Evolutionary conservation across 2,329 filamentous ascomycete genomes (phyloP), one percentile per base, ranked within the genome.

Genomic region (Phialophora tarda): DNA sequence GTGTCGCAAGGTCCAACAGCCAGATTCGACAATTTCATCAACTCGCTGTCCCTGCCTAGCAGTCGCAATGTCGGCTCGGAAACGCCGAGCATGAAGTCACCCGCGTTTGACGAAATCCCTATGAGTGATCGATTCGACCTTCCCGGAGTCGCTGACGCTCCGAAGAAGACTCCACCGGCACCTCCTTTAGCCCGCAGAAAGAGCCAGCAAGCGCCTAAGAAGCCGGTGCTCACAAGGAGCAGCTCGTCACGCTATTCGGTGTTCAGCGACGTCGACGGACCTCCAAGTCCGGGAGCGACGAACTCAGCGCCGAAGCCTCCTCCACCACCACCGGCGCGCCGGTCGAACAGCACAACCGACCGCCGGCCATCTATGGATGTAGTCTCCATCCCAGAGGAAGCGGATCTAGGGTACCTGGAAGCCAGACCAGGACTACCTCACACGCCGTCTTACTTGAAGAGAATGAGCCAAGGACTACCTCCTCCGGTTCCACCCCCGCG

Each of bases 241-340:
- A 76, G 41, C 70, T 72, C 53, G 56, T 73, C 64, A 73, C 77
- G 68, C 68, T 77, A 69, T 73, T 77, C 64, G 64, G 59, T 67
- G 14, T 24, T 64, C 48, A 60, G 66, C 60, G 50, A 71, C 58
- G 51, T 57, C 28, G 62, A 72, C 63, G 67, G 60, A 21, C 67
- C 66, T 34, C 44, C 63, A 38, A 82, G 82, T 48, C 76, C 78
- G 59, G 58, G 73, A 30, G 11, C 41, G 41, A 28, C 38, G 11
- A 67, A 72, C 74, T 23, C 70, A 65, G 24, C 73, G 74, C 55
- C 71, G 71, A 38, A 79, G 76, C 77, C 62, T 12, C 74, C 69
- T 66, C 77, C 73, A 65, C 81, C 79, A 0, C 85, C 84, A 0
- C 81, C 82, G 0, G 84, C 86, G 8, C 80, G 85, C 53, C 80